Conservation (phyloP, 768 basidiomycete species). For the Hemileccinum impolitum region DNA sequence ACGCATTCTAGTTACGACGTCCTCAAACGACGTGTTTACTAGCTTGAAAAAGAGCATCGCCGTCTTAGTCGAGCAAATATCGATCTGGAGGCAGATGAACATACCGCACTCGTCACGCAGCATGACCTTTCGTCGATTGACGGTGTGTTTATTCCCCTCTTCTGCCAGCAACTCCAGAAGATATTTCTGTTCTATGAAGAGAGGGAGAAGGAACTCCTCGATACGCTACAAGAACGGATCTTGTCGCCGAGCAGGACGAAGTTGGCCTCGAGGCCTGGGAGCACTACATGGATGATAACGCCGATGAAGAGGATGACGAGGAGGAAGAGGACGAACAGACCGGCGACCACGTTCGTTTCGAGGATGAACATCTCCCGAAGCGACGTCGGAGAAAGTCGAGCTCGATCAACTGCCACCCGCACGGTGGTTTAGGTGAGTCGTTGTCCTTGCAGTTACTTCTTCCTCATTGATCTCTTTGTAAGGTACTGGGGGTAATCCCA, state of each 20-base stretch:
- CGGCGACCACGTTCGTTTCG: slow-evolving; percentile 22
- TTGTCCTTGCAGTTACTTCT: neutral
- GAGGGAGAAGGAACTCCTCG: slow-evolving; percentile 70
- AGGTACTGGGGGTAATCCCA: slow-evolving; percentile 10
- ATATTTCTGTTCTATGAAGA: slow-evolving; percentile 72
- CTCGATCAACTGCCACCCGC: slow-evolving; percentile 22
- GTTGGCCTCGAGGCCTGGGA: slow-evolving; percentile 47
- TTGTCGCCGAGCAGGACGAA: slow-evolving; percentile 59
- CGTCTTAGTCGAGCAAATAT: slow-evolving; percentile 37
- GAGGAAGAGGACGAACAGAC: slow-evolving; percentile 53
- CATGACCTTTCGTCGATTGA: slow-evolving; percentile 43
- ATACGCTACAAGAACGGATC: slow-evolving; percentile 50
- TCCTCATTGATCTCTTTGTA: neutral
- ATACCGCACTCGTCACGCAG: slow-evolving; percentile 49
- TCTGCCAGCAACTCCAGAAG: slow-evolving; percentile 83
- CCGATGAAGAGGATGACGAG: slow-evolving; percentile 56
- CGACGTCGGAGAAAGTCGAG: slow-evolving; percentile 37
- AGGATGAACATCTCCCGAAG: slow-evolving; percentile 25
- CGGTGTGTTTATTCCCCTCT: slow-evolving; percentile 62
- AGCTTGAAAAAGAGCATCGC: slow-evolving; percentile 74
- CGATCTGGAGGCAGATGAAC: slow-evolving; percentile 69
- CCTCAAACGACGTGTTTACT: slow-evolving; percentile 82
- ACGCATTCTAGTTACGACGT: slow-evolving; percentile 63
- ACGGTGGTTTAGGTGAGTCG: slow-evolving; percentile 21
- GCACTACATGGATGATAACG: slow-evolving; percentile 47